Evolutionary conservation across 164 flowering plant genomes (phyloP).

Genomic region (Buxus sempervirens): DNA sequence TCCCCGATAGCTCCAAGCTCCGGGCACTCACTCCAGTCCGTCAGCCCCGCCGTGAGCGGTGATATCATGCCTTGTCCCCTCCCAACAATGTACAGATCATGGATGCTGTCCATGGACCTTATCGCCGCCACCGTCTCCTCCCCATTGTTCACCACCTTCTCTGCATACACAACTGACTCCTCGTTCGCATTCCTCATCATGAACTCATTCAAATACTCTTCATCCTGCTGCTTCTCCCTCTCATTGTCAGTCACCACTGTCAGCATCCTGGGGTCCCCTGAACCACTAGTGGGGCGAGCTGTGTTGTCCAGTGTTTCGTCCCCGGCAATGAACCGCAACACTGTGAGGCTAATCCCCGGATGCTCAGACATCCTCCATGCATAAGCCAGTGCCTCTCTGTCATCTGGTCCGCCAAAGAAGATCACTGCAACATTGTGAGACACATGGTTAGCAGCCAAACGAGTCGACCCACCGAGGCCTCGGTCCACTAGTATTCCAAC

Average conservation of each 20-base stretch:
- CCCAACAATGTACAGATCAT: slow-evolving; percentile 3
- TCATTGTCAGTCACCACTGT: background rate
- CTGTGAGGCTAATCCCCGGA: background rate
- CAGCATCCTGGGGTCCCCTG: background rate
- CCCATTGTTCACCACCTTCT: background rate
- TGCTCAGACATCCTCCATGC: background rate
- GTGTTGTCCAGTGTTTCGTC: background rate
- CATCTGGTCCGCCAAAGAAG: background rate
- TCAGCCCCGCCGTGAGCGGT: background rate
- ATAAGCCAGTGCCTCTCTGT: background rate
- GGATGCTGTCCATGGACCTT: background rate
- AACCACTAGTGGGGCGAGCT: background rate
- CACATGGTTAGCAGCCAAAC: background rate
- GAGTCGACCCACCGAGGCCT: background rate
- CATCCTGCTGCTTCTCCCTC: background rate
- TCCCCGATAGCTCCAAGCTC: slow-evolving; percentile 13
- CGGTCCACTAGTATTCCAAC: background rate
- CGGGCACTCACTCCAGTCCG: slow-evolving; percentile 6
- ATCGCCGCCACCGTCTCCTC: background rate
- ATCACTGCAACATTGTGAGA: background rate
- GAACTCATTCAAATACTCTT: background rate
- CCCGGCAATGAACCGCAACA: background rate
- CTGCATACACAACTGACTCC: background rate
- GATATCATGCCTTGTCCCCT: slow-evolving; percentile 1
- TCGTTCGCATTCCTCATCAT: background rate